Evolutionary conservation across 2,329 filamentous ascomycete genomes (phyloP).

Genomic region (Thielaviopsis populi): DNA sequence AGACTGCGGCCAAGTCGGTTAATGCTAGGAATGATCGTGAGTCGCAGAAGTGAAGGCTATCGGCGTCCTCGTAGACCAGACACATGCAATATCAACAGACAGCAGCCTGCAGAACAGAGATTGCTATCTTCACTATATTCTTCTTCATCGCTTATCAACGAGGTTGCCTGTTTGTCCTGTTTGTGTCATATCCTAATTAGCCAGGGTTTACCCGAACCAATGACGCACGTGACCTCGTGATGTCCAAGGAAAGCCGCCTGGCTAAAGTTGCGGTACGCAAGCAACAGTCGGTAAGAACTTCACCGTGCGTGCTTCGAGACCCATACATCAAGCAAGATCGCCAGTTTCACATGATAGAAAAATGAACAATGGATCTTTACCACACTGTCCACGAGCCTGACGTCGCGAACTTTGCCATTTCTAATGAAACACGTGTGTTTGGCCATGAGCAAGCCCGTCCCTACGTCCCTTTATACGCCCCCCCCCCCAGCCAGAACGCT

Average conservation of each 20-base stretch:
- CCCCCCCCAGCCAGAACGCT: not conserved
- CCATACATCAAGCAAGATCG: not conserved
- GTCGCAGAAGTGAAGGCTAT: not conserved
- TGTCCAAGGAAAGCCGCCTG: not conserved
- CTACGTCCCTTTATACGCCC: not conserved
- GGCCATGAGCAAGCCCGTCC: not conserved
- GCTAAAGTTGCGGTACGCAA: no score
- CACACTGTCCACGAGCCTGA: slow-evolving; percentile 45
- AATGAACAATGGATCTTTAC: slow-evolving; percentile 35
- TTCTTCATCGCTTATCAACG: not conserved
- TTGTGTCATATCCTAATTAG: not conserved
- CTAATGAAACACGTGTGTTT: slow-evolving; percentile 34
- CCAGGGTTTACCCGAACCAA: not conserved
- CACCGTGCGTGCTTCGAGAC: not conserved
- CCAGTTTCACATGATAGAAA: not conserved
- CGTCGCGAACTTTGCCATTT: slow-evolving; percentile 43
- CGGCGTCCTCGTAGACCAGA: not conserved
- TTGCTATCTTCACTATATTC: no score
- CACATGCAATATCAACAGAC: no score
- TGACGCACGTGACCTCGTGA: not conserved
- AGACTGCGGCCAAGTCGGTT: not conserved
- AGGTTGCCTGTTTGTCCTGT: not conserved
- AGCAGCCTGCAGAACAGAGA: no score
- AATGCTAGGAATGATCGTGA: not conserved
- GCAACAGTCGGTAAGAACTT: not conserved